Evolutionary conservation across 1,139 yeast species (phyloP), one percentile per base, ranked within the genome.

Genomic region (Schwanniomyces etchellsii): DNA sequence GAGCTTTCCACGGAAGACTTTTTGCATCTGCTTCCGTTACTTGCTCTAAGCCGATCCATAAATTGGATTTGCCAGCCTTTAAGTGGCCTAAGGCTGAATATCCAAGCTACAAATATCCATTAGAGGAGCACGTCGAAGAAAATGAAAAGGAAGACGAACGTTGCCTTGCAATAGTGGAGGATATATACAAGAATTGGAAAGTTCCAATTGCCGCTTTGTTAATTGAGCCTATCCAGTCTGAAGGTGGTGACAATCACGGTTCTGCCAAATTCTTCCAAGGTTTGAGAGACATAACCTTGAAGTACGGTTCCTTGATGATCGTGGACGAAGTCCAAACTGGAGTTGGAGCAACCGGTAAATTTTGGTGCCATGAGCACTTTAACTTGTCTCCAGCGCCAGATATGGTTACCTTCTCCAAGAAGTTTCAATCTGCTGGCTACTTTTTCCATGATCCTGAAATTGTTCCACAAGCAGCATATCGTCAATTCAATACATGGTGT

Each of bases 401-500:
- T 55, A 70, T 82, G 57, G 89, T 82, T 33, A 83, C 93, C 16
- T 82, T 82, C 62, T 80, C 89, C 43, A 82, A 82, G 70, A 82
- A 82, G 65, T 81, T 81, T 65, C 93, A 83, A 63, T 77, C 88
- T 25, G 91, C 93, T 24, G 94, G 94, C 33, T 83, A 77, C 72
- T 82, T 70, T 68, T 83, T 77, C 72, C 73, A 74, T 47, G 74
- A 78, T 62, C 76, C 81, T 24, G 80, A 75, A 42, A 59, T 83
- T 41, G 68, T 80, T 40, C 94, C 94, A 43, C 68, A 74, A 54
- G 50, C 64, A 54, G 76, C 93, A 28, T 82, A 79, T 70, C 78
- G 93, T 57, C 91, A 82, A 66, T 82, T 82, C 70, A 82, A 82
- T 75, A 82, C 94, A 37, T 82, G 94, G 94, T 81, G 89, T 58